phyloP scores from a whole-genome alignment of 345 rosid genomes.

The Gossypium anomalum region DNA sequence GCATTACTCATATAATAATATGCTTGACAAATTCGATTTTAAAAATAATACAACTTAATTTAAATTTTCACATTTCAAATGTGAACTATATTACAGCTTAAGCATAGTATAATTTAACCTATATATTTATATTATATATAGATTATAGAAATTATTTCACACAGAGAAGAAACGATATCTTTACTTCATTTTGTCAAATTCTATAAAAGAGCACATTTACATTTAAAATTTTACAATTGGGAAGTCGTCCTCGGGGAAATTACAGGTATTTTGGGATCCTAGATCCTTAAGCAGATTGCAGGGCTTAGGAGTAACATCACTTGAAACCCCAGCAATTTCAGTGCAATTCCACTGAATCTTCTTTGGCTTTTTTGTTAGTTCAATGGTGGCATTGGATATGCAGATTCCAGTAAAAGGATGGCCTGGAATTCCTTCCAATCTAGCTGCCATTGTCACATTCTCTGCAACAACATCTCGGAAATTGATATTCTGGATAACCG shows the following conservation, averaged over 20 bases:
- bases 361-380: constrained; percentile 41
- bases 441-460: constrained; percentile 66
- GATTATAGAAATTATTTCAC: background rate
- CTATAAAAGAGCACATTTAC: constrained; percentile 39
- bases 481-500: constrained; percentile 55
- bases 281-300: constrained; percentile 46
- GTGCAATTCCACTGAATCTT: constrained; percentile 80
- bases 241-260: constrained; percentile 52
- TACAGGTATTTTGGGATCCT: constrained; percentile 39
- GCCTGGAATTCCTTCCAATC: constrained; percentile 53
- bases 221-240: constrained; percentile 42
- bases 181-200: constrained; percentile 18
- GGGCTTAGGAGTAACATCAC: constrained; percentile 56
- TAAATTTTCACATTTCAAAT: too few species aligned
- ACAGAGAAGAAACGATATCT: background rate
- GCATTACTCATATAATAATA: too few species aligned
- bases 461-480: constrained; percentile 66
- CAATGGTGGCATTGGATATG: constrained; percentile 60
- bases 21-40: too few species aligned
- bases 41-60: too few species aligned
- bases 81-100: too few species aligned
- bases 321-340: constrained; percentile 48
- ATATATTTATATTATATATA: too few species aligned
- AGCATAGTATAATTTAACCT: too few species aligned
- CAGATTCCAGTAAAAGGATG: constrained; percentile 66